A percentile compares a stretch with the other conserved stretches of the same genome.
These are phyloP conservation scores for Debaryomyces prosopidis DNA, from an alignment of 805 yeast genomes.

Conservation along the genomic window DNA sequence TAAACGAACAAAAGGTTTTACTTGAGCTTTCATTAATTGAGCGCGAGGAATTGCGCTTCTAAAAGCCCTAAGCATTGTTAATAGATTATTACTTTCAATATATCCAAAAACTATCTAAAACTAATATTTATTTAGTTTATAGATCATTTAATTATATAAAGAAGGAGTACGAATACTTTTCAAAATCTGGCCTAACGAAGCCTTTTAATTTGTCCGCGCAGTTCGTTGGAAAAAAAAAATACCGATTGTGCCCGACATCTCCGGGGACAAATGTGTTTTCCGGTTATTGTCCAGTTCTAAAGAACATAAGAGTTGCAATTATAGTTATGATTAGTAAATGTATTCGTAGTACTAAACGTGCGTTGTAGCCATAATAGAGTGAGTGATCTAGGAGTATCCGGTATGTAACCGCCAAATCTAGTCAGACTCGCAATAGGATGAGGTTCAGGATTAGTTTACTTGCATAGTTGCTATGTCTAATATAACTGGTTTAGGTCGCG, in stretches of 20 bases:
- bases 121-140: slow-evolving; percentile 2
- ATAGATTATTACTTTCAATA: background rate
- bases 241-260: slow-evolving; percentile 1
- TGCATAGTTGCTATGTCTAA: no score
- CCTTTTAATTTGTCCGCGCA: slow-evolving; percentile 3
- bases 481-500: no score
- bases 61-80: slow-evolving; percentile 43
- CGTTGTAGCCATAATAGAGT: no score
- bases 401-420: no score
- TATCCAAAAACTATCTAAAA: background rate
- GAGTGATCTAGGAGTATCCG: no score
- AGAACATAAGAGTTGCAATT: no score
- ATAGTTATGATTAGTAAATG: no score
- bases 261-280: slow-evolving; percentile 1
- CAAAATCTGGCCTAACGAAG: background rate
- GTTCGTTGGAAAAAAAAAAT: slow-evolving; percentile 1
- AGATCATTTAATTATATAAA: slow-evolving; percentile 2
- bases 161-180: slow-evolving; percentile 1
- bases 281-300: no score
- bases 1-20: slow-evolving; percentile 16
- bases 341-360: no score
- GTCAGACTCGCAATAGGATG: no score
- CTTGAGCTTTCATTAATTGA: slow-evolving; percentile 30
- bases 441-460: no score
- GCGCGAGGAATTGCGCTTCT: slow-evolving; percentile 38